These are phyloP conservation scores for Artemisia argyi DNA, from an alignment of 129 eudicot species.

Conservation along the genomic window DNA sequence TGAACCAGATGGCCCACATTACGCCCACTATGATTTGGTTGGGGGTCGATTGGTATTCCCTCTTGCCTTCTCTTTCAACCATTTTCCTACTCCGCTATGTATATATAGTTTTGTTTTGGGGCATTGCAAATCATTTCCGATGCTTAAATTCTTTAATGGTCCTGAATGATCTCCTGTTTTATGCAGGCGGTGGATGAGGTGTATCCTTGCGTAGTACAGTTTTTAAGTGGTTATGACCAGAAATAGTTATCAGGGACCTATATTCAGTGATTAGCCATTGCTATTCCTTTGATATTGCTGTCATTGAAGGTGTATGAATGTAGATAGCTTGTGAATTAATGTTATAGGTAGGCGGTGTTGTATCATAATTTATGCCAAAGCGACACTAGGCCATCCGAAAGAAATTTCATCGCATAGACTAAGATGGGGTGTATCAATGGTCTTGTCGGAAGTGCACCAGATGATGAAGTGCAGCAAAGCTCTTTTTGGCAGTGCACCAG, in stretches of 20 bases:
- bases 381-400: background rate
- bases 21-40: constrained; percentile 94
- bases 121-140: background rate
- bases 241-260: constrained; percentile 1
- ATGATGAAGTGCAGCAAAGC: background rate
- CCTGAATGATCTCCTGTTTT: background rate
- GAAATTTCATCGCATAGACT: background rate
- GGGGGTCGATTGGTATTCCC: constrained; percentile 74
- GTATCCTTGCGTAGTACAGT: constrained; percentile 73
- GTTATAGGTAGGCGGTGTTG: background rate
- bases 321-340: background rate
- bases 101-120: constrained; percentile 1
- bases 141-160: background rate
- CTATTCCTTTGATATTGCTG: background rate
- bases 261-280: background rate
- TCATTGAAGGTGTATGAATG: background rate
- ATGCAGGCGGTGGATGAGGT: constrained; percentile 80
- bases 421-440: background rate
- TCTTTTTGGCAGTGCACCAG: background rate
- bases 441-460: background rate
- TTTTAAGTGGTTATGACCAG: constrained; percentile 52
- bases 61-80: background rate
- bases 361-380: background rate
- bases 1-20: constrained; percentile 77
- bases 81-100: background rate